Percentiles rank a stretch among this genome's conserved stretches.
These are phyloP conservation scores for Elaeagnus macrophylla DNA, from an alignment of 306 rosid genomes.

Conservation along the genomic window DNA sequence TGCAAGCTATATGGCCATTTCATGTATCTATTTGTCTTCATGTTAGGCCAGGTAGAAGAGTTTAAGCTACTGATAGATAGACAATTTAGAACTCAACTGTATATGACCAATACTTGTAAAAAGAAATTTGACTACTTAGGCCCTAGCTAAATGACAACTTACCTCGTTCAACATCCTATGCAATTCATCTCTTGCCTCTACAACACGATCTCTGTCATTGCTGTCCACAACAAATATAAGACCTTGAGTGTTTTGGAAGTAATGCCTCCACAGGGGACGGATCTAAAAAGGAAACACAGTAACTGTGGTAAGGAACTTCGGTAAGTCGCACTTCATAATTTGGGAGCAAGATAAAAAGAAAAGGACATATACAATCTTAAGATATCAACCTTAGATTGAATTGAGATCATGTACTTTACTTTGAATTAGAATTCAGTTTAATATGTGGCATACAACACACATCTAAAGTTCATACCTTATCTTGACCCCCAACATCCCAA, in stretches of 20 bases:
- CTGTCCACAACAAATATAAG: slow-evolving; percentile 98
- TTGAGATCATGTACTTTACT: too few species aligned
- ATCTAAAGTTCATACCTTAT: slow-evolving; percentile 54
- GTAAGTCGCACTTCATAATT: background rate
- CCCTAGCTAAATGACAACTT: slow-evolving; percentile 5
- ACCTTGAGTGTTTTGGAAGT: slow-evolving; percentile 99
- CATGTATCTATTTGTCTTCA: too few species aligned
- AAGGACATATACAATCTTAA: too few species aligned
- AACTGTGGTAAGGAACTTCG: background rate
- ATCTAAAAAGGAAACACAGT: slow-evolving; percentile 45
- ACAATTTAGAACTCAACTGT: too few species aligned
- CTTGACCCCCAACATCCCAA: slow-evolving; percentile 99
- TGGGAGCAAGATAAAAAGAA: background rate
- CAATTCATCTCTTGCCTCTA: slow-evolving; percentile 97
- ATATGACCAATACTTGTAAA: too few species aligned
- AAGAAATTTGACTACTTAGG: too few species aligned
- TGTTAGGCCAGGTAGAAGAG: too few species aligned
- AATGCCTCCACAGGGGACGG: slow-evolving; percentile 99
- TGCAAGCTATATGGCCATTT: too few species aligned
- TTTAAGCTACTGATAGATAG: too few species aligned
- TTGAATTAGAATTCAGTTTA: too few species aligned
- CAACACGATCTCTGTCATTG: slow-evolving; percentile 99
- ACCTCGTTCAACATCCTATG: slow-evolving; percentile 99
- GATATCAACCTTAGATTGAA: too few species aligned
- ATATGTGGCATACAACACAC: slow-evolving; percentile 12